A percentile compares a stretch with the other conserved stretches of the same genome.
phyloP scores from a whole-genome alignment of 164 flowering plant genomes.

The Chimonanthus praecox region DNA sequence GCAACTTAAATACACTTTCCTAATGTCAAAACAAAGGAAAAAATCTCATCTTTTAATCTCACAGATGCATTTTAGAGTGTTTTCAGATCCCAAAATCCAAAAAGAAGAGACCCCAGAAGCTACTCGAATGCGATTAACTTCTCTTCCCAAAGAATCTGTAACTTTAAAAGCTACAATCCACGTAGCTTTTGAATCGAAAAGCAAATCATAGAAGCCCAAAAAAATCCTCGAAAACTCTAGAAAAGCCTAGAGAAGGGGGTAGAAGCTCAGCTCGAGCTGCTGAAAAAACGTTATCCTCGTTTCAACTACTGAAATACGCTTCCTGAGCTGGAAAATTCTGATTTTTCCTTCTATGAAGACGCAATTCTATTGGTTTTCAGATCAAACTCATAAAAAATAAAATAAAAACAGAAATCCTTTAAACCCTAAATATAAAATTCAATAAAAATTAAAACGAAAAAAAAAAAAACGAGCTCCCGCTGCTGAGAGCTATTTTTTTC shows the following conservation, averaged over 20 bases:
- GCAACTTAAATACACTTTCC: not conserved
- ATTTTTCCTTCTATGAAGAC: not conserved
- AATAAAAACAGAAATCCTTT: too few species aligned
- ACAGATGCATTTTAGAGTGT: too few species aligned
- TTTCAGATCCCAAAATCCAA: too few species aligned
- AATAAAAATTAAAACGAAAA: too few species aligned
- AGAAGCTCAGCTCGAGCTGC: too few species aligned
- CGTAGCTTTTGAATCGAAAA: constrained; percentile 1
- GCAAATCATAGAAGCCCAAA: not conserved
- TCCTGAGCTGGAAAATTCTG: not conserved
- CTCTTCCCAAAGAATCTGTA: too few species aligned
- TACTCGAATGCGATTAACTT: too few species aligned
- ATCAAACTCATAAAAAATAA: too few species aligned
- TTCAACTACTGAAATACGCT: not conserved
- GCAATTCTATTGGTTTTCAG: not conserved
- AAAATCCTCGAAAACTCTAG: not conserved
- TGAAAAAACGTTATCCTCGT: too few species aligned
- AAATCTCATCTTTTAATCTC: not conserved
- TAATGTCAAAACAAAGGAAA: not conserved
- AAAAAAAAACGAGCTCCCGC: not conserved
- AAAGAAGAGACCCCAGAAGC: too few species aligned
- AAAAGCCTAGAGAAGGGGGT: too few species aligned
- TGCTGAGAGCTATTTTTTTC: not conserved
- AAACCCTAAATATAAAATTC: not conserved
- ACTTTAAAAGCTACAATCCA: too few species aligned